Conservation (phyloP, 164 flowering plant genomes). For the Stephania cephalantha region DNA sequence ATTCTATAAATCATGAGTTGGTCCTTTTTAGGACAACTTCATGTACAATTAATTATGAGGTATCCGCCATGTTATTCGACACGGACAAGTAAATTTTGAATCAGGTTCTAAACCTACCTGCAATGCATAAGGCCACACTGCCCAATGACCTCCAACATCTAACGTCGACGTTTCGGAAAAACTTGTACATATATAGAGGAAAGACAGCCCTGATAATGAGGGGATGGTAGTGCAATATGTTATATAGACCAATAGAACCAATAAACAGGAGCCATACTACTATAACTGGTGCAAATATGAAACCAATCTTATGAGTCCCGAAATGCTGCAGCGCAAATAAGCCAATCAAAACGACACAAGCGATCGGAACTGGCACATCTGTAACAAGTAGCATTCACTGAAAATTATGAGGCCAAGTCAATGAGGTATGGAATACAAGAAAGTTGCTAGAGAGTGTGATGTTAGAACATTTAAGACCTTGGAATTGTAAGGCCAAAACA, state of each 20-base stretch:
- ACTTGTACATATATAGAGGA: constrained; percentile 69
- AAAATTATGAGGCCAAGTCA: not conserved
- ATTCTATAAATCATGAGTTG: not conserved
- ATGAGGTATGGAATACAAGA: not conserved
- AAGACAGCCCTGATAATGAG: constrained; percentile 63
- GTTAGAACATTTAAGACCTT: not conserved
- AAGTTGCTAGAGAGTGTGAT: not conserved
- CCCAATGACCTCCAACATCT: constrained; percentile 85
- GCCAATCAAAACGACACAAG: constrained; percentile 63
- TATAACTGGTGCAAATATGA: constrained; percentile 79
- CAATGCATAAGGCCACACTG: constrained; percentile 69
- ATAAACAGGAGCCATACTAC: constrained; percentile 76
- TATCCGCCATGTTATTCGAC: not conserved
- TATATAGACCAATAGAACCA: constrained; percentile 68
- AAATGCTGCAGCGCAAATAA: constrained; percentile 77
- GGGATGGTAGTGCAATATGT: constrained; percentile 70
- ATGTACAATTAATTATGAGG: not conserved
- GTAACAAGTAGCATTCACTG: constrained; percentile 19
- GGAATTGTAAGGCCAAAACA: not conserved
- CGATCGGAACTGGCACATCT: constrained; percentile 76
- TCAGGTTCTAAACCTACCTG: constrained; percentile 37
- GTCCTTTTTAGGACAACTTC: not conserved
- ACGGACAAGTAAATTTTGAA: not conserved
- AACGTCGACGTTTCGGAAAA: constrained; percentile 52
- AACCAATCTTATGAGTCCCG: constrained; percentile 80